Percentiles rank a stretch among this genome's conserved stretches.
These are phyloP conservation scores for Penicillium goetzii DNA, from an alignment of 495 filamentous ascomycete genomes.

Conservation along the genomic window DNA sequence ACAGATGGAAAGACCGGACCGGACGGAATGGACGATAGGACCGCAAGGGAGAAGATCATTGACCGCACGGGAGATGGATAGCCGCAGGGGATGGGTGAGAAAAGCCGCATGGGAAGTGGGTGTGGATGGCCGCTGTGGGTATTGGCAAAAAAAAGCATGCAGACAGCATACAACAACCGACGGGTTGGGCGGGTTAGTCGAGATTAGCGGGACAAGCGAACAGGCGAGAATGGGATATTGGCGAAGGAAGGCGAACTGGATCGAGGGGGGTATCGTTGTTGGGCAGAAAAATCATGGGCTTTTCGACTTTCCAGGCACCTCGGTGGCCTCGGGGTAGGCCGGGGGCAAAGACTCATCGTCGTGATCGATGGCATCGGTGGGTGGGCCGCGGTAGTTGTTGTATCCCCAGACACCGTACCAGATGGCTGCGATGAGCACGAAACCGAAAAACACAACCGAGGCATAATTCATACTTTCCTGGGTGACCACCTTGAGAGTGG, in stretches of 20 bases:
- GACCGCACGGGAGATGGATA: background rate
- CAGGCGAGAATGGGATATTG: background rate
- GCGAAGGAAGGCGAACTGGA: background rate
- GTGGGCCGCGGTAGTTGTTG: constrained; percentile 36
- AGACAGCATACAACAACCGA: background rate
- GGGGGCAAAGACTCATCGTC: constrained; percentile 15
- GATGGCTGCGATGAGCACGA: constrained; percentile 51
- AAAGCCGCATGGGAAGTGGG: background rate
- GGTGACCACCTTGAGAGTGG: constrained; percentile 40
- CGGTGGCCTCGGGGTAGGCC: constrained; percentile 16
- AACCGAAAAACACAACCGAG: constrained; percentile 60
- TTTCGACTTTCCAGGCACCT: constrained; percentile 17
- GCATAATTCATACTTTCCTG: constrained; percentile 56
- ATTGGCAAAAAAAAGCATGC: background rate
- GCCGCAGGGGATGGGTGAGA: background rate
- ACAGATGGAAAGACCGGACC: too few relatives aligned
- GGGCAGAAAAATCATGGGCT: constrained; percentile 1
- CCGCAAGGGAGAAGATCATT: constrained; percentile 4
- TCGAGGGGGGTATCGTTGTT: background rate
- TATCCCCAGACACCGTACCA: constrained; percentile 68
- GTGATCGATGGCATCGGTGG: constrained; percentile 31
- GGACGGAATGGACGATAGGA: background rate
- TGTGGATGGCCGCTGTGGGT: background rate
- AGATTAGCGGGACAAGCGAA: background rate
- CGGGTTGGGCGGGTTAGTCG: background rate